Conservation (phyloP, 148 eudicot genomes). For the Amaranthus hypochondriacus region DNA sequence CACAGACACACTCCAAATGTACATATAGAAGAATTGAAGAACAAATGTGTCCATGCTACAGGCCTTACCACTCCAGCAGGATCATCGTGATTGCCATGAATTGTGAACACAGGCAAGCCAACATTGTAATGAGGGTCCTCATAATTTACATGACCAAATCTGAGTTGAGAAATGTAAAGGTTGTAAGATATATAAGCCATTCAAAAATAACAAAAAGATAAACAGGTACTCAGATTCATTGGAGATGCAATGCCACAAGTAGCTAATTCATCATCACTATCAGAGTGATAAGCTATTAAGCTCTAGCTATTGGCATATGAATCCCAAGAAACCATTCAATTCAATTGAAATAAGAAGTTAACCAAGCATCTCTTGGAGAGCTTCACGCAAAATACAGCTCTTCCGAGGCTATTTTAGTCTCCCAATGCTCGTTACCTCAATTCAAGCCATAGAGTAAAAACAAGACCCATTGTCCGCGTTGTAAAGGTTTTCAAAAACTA, state of each 20-base stretch:
- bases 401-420: background rate
- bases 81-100: slow-evolving; percentile 99
- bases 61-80: slow-evolving; percentile 98
- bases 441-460: background rate
- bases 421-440: background rate
- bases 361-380: background rate
- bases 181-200: background rate
- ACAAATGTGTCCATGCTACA: slow-evolving; percentile 1
- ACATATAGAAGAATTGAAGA: background rate
- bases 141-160: slow-evolving; percentile 98
- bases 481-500: no score
- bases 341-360: slow-evolving; percentile 8
- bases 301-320: background rate
- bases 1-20: background rate
- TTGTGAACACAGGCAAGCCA: slow-evolving; percentile 98
- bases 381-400: background rate
- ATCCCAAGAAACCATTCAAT: background rate
- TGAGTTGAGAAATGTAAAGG: slow-evolving; percentile 14
- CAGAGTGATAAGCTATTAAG: background rate
- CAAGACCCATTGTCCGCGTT: no score
- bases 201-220: background rate
- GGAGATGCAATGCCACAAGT: background rate
- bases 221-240: background rate
- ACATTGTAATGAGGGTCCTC: slow-evolving; percentile 99
- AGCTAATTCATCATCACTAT: background rate